Conservation (phyloP, 495 filamentous ascomycete genomes). For the Penicillium simplicissimum region DNA sequence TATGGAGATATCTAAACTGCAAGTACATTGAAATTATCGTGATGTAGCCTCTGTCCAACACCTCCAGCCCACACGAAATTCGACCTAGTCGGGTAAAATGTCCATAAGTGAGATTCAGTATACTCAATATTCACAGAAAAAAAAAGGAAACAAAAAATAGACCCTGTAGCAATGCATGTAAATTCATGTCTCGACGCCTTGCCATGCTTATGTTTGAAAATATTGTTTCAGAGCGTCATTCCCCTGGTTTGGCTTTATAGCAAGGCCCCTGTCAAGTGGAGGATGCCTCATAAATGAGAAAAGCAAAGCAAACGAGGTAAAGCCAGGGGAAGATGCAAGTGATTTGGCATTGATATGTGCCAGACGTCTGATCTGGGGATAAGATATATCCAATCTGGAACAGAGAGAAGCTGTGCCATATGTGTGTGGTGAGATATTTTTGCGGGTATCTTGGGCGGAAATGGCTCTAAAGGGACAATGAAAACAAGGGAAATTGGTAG, state of each 20-base stretch:
- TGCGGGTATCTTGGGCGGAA: slow-evolving; percentile 11
- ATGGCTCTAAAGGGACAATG: slow-evolving; percentile 12
- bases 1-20: not conserved
- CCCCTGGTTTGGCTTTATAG: slow-evolving; percentile 2
- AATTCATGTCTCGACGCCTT: slow-evolving; percentile 34
- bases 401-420: slow-evolving; percentile 5
- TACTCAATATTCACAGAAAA: slow-evolving; percentile 20
- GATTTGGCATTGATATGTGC: slow-evolving; percentile 4
- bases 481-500: slow-evolving; percentile 7
- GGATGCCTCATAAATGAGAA: not conserved
- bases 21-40: slow-evolving; percentile 1
- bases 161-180: slow-evolving; percentile 19
- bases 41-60: slow-evolving; percentile 2
- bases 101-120: slow-evolving; percentile 10
- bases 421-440: slow-evolving; percentile 10
- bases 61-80: not conserved
- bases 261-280: not conserved
- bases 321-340: not conserved
- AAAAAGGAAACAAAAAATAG: slow-evolving; percentile 13
- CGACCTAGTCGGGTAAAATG: not conserved
- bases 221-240: slow-evolving; percentile 11
- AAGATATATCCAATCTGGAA: slow-evolving; percentile 4
- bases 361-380: not conserved
- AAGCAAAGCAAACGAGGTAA: slow-evolving; percentile 5
- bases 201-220: slow-evolving; percentile 35